Evolutionary conservation across 208 protist species (phyloP), one percentile per base, ranked within the genome.

Genomic region (Trichomonas tenax): DNA sequence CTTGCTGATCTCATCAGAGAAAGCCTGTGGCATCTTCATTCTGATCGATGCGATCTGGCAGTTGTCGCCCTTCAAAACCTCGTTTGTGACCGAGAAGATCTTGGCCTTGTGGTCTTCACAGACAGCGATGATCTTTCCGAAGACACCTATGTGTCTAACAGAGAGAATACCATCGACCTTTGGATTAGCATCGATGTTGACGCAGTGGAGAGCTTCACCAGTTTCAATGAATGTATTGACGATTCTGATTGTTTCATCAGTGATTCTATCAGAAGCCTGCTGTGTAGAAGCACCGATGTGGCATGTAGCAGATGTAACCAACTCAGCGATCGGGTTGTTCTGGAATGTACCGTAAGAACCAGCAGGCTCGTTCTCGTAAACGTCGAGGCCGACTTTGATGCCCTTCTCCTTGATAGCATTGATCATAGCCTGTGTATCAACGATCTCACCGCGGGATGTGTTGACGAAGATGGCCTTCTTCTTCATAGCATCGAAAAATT

Each of bases 211-310:
- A 26, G 34, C 49, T 82, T 96, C 21, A 23, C 49, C 93, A n/a
- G 11, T 45, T 45, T 44, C 26, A 34, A 81, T 21, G 34, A 82
- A 96, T 34, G 11, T 46, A 26, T 46, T 44, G 38, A 82, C 49
- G 72, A 96, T 82, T 6, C 34, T 81, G 9, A 82, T 31, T 36
- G 40, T 49, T 81, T 96, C 93, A 21, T 96, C 49, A n/a, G 49
- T n/a, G 44, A 82, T 96, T 82, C 21, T 44, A 4, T 82, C 93
- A 17, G 23, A 23, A 8, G 93, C 15, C 72, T 96, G 93, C 36
- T 96, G 36, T 51, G 93, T 96, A 6, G 45, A 96, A 45, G 46
- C 23, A 41, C 49, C 93, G 26, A 96, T 96, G 40, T 96, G 93
- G 23, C 38, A 81, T 82, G 93, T 96, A 11, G 26, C 46, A 34